A percentile compares a stretch with the other conserved stretches of the same genome.
These are phyloP conservation scores for Turnera subulata DNA, from an alignment of 345 rosid species.

Conservation along the genomic window DNA sequence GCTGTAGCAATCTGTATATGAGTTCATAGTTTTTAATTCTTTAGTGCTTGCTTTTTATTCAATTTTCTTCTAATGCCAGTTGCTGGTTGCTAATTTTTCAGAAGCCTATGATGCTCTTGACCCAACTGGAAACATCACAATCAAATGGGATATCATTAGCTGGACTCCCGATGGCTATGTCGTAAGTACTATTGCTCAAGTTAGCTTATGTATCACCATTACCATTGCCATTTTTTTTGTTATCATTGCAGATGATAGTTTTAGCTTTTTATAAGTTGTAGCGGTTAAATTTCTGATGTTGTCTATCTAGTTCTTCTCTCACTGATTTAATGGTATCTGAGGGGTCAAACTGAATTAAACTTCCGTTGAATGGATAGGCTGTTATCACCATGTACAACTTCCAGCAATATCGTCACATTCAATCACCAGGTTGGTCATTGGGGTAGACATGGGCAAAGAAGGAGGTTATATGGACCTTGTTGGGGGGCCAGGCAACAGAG, in stretches of 20 bases:
- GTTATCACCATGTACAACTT: slow-evolving; percentile 64
- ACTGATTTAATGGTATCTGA: too few species aligned
- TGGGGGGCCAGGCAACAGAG: slow-evolving; percentile 75
- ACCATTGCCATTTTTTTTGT: too few species aligned
- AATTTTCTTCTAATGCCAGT: not conserved
- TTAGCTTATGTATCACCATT: too few species aligned
- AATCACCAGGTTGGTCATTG: slow-evolving; percentile 75
- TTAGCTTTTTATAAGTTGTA: too few species aligned
- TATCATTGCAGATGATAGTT: too few species aligned
- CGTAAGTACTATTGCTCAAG: slow-evolving; percentile 59
- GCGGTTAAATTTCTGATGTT: too few species aligned
- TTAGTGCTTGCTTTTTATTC: not conserved
- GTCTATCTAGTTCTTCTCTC: too few species aligned
- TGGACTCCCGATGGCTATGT: too few species aligned
- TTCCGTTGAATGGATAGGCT: too few species aligned
- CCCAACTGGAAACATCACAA: slow-evolving; percentile 83
- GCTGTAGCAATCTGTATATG: too few species aligned
- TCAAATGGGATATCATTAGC: slow-evolving; percentile 88
- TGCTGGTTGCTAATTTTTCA: slow-evolving; percentile 16
- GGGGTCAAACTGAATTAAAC: too few species aligned
- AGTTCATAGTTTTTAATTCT: not conserved
- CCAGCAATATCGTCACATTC: slow-evolving; percentile 84
- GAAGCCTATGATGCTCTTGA: slow-evolving; percentile 90
- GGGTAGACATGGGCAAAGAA: slow-evolving; percentile 82
- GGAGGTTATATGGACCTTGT: slow-evolving; percentile 78